These are phyloP conservation scores for Pseudogymnoascus verrucosus DNA, from an alignment of 2,329 filamentous ascomycete genomes.

Conservation along the genomic window DNA sequence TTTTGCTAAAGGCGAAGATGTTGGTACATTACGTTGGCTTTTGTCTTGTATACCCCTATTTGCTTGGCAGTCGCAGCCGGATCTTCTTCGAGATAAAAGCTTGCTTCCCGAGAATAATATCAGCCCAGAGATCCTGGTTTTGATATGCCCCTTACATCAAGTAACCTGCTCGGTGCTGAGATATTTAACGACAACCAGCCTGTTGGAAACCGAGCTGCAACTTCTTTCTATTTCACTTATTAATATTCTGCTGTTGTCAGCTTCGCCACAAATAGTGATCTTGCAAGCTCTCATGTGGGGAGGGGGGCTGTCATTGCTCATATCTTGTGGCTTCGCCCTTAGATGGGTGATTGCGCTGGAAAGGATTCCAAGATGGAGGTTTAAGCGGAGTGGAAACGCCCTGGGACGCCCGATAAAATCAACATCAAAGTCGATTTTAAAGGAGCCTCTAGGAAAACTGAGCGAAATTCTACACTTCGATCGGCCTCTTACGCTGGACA, in stretches of 20 bases:
- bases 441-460: background rate
- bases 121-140: constrained; percentile 31
- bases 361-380: constrained; percentile 84
- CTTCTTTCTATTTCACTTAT: constrained; percentile 76
- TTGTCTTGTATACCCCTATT: constrained; percentile 61
- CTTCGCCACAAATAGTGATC: constrained; percentile 75
- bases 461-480: constrained; percentile 4
- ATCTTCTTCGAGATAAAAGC: constrained; percentile 11
- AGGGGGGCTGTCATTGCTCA: constrained; percentile 68
- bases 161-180: constrained; percentile 65
- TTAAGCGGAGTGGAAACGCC: constrained; percentile 45
- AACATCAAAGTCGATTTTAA: background rate
- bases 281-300: constrained; percentile 79
- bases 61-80: background rate
- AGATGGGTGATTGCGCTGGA: constrained; percentile 79
- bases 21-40: constrained; percentile 69
- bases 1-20: constrained; percentile 46
- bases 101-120: constrained; percentile 27
- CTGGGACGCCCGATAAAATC: constrained; percentile 5
- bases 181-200: constrained; percentile 78
- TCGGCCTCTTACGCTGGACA: background rate
- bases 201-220: constrained; percentile 80
- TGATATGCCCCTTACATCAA: constrained; percentile 79
- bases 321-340: constrained; percentile 66
- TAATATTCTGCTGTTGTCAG: constrained; percentile 68